Percentiles rank a stretch among this genome's conserved stretches.
Conservation (phyloP, 805 yeast genomes). For the Yamadazyma ubonensis region DNA sequence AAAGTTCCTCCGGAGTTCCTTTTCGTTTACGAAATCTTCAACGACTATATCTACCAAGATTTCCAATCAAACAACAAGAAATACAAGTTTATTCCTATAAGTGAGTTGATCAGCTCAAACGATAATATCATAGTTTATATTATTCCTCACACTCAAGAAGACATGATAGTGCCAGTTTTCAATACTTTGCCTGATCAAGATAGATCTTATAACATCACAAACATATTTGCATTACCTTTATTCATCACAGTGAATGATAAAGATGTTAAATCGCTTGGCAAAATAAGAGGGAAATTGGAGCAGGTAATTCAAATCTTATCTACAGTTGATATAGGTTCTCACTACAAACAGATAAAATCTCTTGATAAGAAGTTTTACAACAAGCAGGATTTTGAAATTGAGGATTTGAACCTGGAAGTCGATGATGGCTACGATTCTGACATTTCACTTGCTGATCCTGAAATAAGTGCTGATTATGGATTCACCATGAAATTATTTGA, state of each 20-base stretch:
- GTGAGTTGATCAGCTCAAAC: slow-evolving; percentile 59
- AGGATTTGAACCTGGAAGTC: slow-evolving; percentile 10
- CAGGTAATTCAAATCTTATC: slow-evolving; percentile 27
- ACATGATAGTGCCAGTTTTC: slow-evolving; percentile 57
- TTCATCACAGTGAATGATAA: slow-evolving; percentile 56
- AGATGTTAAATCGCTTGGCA: slow-evolving; percentile 57
- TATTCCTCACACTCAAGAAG: slow-evolving; percentile 43
- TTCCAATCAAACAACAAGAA: slow-evolving; percentile 58
- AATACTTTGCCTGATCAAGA: slow-evolving; percentile 42
- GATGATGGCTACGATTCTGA: slow-evolving; percentile 45
- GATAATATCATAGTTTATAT: slow-evolving; percentile 69
- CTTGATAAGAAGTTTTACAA: slow-evolving; percentile 19
- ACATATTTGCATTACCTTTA: slow-evolving; percentile 74
- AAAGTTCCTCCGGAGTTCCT: slow-evolving; percentile 25
- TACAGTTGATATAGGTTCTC: slow-evolving; percentile 21
- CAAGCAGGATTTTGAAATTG: slow-evolving; percentile 27
- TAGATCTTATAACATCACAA: slow-evolving; percentile 34
- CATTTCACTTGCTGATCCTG: slow-evolving; percentile 53
- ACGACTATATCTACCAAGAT: slow-evolving; percentile 64
- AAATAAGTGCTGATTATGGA: slow-evolving; percentile 47
- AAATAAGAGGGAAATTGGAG: slow-evolving; percentile 58
- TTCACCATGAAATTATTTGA: slow-evolving; percentile 43
- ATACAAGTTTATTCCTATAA: slow-evolving; percentile 59
- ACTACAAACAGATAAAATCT: slow-evolving; percentile 21
- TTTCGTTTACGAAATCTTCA: slow-evolving; percentile 50